Conservation (phyloP, 2,329 filamentous ascomycete genomes). For the Aspergillus novoparasiticus region DNA sequence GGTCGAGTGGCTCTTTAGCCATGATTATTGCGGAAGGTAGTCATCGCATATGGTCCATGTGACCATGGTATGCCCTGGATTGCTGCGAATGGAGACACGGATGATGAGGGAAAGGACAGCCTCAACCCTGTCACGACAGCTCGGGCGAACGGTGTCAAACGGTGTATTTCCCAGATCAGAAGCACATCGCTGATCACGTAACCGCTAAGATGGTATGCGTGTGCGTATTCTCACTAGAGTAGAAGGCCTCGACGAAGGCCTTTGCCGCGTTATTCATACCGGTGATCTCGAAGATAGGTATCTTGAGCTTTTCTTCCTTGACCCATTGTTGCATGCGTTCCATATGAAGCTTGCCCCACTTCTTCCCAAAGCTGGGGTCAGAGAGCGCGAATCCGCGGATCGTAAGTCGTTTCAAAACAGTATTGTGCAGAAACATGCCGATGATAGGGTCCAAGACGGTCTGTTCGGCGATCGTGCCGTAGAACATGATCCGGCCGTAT, state of each 20-base stretch:
- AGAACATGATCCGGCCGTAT: neutral
- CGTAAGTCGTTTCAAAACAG: neutral
- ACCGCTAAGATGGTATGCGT: neutral
- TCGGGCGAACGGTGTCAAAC: neutral
- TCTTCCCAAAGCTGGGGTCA: neutral
- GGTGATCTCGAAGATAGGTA: neutral
- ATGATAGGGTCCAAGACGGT: neutral
- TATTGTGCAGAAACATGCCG: constrained; percentile 1
- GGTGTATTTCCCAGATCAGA: neutral
- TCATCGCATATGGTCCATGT: neutral
- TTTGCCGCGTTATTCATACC: neutral
- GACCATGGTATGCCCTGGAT: neutral
- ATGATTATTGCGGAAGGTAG: neutral
- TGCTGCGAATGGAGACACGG: neutral
- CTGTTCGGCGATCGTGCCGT: neutral
- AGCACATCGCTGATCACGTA: neutral
- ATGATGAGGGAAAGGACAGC: neutral
- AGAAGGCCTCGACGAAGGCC: neutral
- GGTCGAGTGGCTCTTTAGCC: neutral
- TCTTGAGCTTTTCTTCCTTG: neutral
- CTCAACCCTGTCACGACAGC: neutral
- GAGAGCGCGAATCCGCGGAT: neutral
- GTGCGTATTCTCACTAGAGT: neutral
- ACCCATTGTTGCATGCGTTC: neutral
- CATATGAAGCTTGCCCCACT: neutral